Evolutionary conservation across 148 eudicot genomes (phyloP), one percentile per base, ranked within the genome.

Genomic region (Vaccinium vitisidaea): DNA sequence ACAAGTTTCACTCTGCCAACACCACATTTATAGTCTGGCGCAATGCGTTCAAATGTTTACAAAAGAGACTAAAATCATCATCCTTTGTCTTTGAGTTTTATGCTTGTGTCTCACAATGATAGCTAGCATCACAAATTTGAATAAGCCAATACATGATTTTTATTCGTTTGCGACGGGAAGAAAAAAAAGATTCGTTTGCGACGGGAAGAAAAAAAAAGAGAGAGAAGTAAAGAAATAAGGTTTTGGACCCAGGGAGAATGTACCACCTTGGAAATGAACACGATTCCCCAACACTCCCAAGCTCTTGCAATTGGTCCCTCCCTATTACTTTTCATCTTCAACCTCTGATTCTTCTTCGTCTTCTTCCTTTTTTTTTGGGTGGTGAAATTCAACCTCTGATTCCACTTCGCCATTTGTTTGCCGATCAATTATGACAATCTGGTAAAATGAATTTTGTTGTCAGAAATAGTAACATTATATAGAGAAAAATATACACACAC

Each of bases 291-390:
- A 58, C n/a, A 58, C 63, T 58, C 63, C n/a, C 63, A 18, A 55
- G 63, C 63, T 58, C 63, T 58, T 18, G 63, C n/a, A 58, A 6
- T 49, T 21, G 2, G 27, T 63, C 27, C 27, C 4, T 50, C 36
- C 80, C 80, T 3, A 23, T 23, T 12, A 19, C 16, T 82, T 82
- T 50, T 71, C 48, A 52, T 82, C 65, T 82, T 71, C 78, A 71
- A 70, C 39, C 84, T 48, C 7, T 1, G 43, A 23, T 73, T 14
- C 48, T 32, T 2, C 36, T 2, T 2, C 36, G 2, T 32, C 48
- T 32, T 2, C 36, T 2, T 2, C 39, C 39, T 2, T 36, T 2
- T 36, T 36, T 36, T 36, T 36, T 36, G 0, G 4, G 39, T 36
- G 39, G 3, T 2, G 39, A 36, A 36, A 36, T 82, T 71, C 78